A percentile compares a stretch with the other conserved stretches of the same genome.
Conservation (phyloP, 805 yeast genomes). For the Lipomyces spencermartinsiae region DNA sequence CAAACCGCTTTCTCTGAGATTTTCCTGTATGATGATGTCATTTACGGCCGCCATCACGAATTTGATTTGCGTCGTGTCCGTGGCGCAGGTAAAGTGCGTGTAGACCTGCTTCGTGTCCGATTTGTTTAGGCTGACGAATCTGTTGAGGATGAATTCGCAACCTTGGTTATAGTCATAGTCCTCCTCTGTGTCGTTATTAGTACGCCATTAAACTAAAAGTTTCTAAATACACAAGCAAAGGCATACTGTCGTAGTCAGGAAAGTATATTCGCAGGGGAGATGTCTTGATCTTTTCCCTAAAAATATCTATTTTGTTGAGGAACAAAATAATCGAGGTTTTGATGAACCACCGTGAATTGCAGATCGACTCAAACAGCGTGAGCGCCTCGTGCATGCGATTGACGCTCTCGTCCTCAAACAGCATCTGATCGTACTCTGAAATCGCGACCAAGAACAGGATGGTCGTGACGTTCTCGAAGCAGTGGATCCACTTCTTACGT, state of each 20-base stretch:
- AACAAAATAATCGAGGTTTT: conserved; percentile 89
- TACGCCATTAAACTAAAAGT: neutral
- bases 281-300: conserved; percentile 67
- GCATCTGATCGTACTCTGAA: conserved; percentile 88
- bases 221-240: neutral
- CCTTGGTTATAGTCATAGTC: conserved; percentile 71
- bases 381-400: conserved; percentile 92
- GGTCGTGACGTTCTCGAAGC: conserved; percentile 88
- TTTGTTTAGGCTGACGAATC: conserved; percentile 68
- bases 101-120: conserved; percentile 76
- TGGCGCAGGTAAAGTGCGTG: conserved; percentile 93
- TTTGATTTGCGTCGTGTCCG: conserved; percentile 86
- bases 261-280: conserved; percentile 71
- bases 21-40: conserved; percentile 85
- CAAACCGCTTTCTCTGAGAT: conserved; percentile 60
- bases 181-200: conserved; percentile 53
- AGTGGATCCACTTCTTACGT: conserved; percentile 92
- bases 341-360: conserved; percentile 84
- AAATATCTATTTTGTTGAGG: conserved; percentile 84
- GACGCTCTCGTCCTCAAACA: conserved; percentile 87
- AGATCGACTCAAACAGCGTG: conserved; percentile 77
- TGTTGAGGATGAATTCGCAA: conserved; percentile 69
- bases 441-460: conserved; percentile 87
- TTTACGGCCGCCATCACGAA: conserved; percentile 92
- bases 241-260: conserved; percentile 64